Percentiles rank a stretch among this genome's conserved stretches.
phyloP scores from a whole-genome alignment of 106 monocot genomes.

The Acanthochlamys bracteata region DNA sequence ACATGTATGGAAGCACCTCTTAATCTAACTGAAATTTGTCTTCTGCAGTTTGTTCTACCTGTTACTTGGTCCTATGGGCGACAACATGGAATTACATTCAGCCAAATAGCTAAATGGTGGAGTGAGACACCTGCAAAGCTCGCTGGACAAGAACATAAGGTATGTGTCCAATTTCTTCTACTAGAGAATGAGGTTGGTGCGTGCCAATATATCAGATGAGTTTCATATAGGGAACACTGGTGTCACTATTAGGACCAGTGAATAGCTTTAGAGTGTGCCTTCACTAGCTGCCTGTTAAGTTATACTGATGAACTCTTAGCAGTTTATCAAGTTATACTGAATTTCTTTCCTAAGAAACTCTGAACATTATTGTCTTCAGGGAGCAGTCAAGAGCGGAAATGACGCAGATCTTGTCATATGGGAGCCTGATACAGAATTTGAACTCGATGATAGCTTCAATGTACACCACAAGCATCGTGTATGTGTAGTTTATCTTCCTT shows the following conservation, averaged over 20 bases:
- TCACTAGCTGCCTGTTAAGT: too few relatives aligned
- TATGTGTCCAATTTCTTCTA: constrained; percentile 8
- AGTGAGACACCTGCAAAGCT: constrained; percentile 87
- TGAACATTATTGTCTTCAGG: constrained; percentile 27
- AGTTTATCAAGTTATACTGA: too few relatives aligned
- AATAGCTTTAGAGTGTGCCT: too few relatives aligned
- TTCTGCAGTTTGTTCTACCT: constrained; percentile 89
- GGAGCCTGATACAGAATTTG: constrained; percentile 75
- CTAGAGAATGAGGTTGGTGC: too few relatives aligned
- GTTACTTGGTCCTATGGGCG: constrained; percentile 77
- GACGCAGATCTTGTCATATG: constrained; percentile 89
- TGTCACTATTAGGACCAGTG: too few relatives aligned
- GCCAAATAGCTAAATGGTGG: constrained; percentile 73
- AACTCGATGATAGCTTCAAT: constrained; percentile 49
- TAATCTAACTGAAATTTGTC: too few relatives aligned
- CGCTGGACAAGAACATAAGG: constrained; percentile 69
- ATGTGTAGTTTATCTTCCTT: constrained; percentile 5
- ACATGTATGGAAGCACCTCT: too few relatives aligned
- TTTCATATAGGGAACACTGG: too few relatives aligned
- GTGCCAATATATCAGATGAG: too few relatives aligned
- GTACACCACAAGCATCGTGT: constrained; percentile 67
- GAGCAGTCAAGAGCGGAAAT: constrained; percentile 57
- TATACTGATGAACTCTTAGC: too few relatives aligned
- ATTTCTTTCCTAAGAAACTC: too few relatives aligned
- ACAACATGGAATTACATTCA: constrained; percentile 63